Conservation (phyloP, 2,329 filamentous ascomycete genomes). For the Septoria petroselini region DNA sequence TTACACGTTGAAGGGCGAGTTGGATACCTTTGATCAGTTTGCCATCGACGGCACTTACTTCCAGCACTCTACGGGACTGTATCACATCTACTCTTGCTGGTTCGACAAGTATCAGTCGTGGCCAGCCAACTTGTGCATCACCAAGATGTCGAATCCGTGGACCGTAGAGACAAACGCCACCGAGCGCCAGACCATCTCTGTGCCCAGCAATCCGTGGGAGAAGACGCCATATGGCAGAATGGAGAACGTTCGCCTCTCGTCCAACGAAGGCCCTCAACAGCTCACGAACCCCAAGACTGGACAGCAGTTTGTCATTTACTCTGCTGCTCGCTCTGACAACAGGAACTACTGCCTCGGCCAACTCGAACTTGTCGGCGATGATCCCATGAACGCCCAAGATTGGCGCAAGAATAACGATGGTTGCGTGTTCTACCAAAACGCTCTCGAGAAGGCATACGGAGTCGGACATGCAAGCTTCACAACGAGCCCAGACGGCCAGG, state of each 20-base stretch:
- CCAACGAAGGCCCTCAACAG: conserved; percentile 53
- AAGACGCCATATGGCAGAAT: conserved; percentile 51
- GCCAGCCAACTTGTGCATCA: conserved; percentile 54
- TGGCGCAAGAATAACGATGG: conserved; percentile 50
- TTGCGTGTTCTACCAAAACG: conserved; percentile 52
- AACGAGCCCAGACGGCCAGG: conserved; percentile 47
- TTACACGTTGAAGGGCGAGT: conserved; percentile 47
- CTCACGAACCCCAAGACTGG: conserved; percentile 48
- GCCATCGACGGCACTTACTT: conserved; percentile 56
- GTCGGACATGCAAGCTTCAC: conserved; percentile 53
- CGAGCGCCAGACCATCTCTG: conserved; percentile 48
- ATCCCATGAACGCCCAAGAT: conserved; percentile 50
- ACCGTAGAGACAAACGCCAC: conserved; percentile 47
- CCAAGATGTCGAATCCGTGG: conserved; percentile 49
- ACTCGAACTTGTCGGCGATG: conserved; percentile 49
- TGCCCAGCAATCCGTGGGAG: conserved; percentile 51
- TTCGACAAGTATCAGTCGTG: conserved; percentile 47
- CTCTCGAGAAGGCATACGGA: conserved; percentile 45
- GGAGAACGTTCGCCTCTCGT: conserved; percentile 47
- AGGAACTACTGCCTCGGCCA: conserved; percentile 54
- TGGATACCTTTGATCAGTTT: conserved; percentile 54
- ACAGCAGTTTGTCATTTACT: conserved; percentile 51
- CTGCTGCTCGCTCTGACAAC: conserved; percentile 51
- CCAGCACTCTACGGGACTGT: conserved; percentile 42
- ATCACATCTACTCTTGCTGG: conserved; percentile 46